Conservation (phyloP, 129 eudicot species). For the Chrysanthemum makinoi region DNA sequence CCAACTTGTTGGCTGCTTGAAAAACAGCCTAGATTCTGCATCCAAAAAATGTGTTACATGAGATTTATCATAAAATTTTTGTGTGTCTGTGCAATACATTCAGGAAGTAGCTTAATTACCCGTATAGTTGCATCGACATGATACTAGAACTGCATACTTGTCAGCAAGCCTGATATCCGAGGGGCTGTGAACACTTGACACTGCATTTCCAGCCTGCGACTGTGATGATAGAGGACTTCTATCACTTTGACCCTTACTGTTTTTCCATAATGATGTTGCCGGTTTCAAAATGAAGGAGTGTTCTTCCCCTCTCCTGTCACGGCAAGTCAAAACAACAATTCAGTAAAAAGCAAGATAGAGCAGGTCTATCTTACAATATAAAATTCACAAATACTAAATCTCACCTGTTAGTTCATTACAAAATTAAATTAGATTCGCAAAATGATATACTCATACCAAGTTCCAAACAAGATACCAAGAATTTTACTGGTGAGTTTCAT, state of each 20-base stretch:
- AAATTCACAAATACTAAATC: neutral
- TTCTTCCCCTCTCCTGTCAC: slow-evolving; percentile 97
- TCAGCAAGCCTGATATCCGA: slow-evolving; percentile 38
- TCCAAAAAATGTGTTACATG: slow-evolving; percentile 13
- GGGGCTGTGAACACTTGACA: slow-evolving; percentile 39
- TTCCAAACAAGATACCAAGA: neutral
- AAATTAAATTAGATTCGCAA: slow-evolving; percentile 7
- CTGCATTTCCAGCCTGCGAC: too few relatives aligned
- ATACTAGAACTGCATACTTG: slow-evolving; percentile 79
- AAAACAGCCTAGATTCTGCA: slow-evolving; percentile 91
- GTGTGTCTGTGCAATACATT: neutral
- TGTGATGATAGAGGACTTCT: slow-evolving; percentile 32
- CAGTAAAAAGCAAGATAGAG: slow-evolving; percentile 12
- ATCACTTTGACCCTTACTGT: slow-evolving; percentile 40
- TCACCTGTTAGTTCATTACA: slow-evolving; percentile 8
- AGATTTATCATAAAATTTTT: neutral
- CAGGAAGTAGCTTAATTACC: slow-evolving; percentile 42
- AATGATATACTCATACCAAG: slow-evolving; percentile 2
- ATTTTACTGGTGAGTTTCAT: neutral
- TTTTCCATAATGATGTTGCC: slow-evolving; percentile 58
- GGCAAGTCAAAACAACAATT: slow-evolving; percentile 9
- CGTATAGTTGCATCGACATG: slow-evolving; percentile 95
- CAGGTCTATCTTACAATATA: neutral
- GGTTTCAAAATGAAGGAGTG: slow-evolving; percentile 95
- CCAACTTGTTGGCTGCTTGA: slow-evolving; percentile 96